These are phyloP conservation scores for Huntiella savannae DNA, from an alignment of 2,329 filamentous ascomycete genomes.

Conservation along the genomic window DNA sequence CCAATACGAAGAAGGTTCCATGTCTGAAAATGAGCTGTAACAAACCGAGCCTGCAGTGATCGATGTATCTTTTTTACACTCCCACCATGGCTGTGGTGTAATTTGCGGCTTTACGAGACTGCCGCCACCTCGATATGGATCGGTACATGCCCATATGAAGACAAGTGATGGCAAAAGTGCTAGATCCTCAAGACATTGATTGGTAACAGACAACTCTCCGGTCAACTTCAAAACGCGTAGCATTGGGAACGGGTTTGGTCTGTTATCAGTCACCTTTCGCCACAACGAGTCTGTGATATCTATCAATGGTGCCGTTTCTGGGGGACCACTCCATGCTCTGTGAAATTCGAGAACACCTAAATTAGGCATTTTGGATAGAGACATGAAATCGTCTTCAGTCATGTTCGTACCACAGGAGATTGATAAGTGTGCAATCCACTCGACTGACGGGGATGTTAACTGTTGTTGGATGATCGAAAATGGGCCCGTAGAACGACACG, in stretches of 20 bases:
- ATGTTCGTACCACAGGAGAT: slow-evolving; percentile 22
- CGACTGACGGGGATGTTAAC: slow-evolving; percentile 15
- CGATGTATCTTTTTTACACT: too few relatives aligned
- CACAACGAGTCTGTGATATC: slow-evolving; percentile 27
- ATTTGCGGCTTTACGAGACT: too few relatives aligned
- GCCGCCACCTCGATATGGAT: too few relatives aligned
- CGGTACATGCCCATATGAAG: slow-evolving; percentile 20
- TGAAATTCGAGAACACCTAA: slow-evolving; percentile 29
- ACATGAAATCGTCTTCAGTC: slow-evolving; percentile 21
- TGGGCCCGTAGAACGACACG: slow-evolving; percentile 3
- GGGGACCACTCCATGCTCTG: slow-evolving; percentile 15
- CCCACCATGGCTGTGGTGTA: too few relatives aligned
- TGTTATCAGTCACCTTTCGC: slow-evolving; percentile 25
- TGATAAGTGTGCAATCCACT: slow-evolving; percentile 24
- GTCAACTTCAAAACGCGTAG: slow-evolving; percentile 29
- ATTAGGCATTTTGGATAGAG: slow-evolving; percentile 24
- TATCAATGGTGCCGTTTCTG: slow-evolving; percentile 16
- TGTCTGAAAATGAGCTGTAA: too few relatives aligned
- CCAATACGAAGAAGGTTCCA: too few relatives aligned
- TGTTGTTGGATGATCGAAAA: neutral
- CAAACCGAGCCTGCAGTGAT: too few relatives aligned
- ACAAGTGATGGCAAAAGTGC: slow-evolving; percentile 25
- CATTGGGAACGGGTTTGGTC: slow-evolving; percentile 23
- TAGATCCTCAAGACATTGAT: slow-evolving; percentile 23
- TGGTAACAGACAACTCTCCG: slow-evolving; percentile 21